A percentile compares a stretch with the other conserved stretches of the same genome.
phyloP scores from a whole-genome alignment of 352 stramenopile genomes.

The Nothophytophthora sp. region DNA sequence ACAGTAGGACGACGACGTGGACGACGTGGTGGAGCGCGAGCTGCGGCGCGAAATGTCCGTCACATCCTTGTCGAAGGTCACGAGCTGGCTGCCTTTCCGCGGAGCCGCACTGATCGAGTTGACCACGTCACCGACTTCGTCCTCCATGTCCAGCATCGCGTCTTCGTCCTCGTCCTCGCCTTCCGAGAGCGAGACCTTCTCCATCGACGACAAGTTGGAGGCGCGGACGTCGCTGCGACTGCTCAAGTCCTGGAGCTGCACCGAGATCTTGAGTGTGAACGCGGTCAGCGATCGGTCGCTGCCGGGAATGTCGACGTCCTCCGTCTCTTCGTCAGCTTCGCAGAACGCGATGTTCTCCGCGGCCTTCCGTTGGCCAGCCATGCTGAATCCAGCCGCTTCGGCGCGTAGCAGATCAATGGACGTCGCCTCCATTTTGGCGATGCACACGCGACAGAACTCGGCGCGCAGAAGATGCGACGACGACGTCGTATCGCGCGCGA shows the following conservation, averaged over 20 bases:
- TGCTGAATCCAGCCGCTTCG: conserved; percentile 7
- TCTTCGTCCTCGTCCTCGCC: conserved; percentile 5
- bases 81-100: conserved; percentile 1
- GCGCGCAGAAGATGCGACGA: conserved; percentile 22
- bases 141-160: background rate
- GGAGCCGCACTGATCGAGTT: conserved; percentile 3
- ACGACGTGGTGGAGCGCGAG: conserved; percentile 32
- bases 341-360: too few relatives aligned
- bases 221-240: conserved; percentile 7
- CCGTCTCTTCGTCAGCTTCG: conserved; percentile 9
- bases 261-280: conserved; percentile 15
- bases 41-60: conserved; percentile 18
- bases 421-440: conserved; percentile 28
- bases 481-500: conserved; percentile 18
- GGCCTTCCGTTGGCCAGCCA: too few relatives aligned
- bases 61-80: conserved; percentile 8
- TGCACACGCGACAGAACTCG: conserved; percentile 35
- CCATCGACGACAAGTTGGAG: conserved; percentile 18
- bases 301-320: conserved; percentile 25
- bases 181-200: conserved; percentile 8
- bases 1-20: conserved; percentile 27
- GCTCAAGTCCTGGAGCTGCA: conserved; percentile 11
- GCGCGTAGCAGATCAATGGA: conserved; percentile 27
- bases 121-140: conserved; percentile 4
- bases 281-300: conserved; percentile 25